Evolutionary conservation across 1,284 basidiomycete species (phyloP), one percentile per base, ranked within the genome.

Genomic region (Ustilago hordei): DNA sequence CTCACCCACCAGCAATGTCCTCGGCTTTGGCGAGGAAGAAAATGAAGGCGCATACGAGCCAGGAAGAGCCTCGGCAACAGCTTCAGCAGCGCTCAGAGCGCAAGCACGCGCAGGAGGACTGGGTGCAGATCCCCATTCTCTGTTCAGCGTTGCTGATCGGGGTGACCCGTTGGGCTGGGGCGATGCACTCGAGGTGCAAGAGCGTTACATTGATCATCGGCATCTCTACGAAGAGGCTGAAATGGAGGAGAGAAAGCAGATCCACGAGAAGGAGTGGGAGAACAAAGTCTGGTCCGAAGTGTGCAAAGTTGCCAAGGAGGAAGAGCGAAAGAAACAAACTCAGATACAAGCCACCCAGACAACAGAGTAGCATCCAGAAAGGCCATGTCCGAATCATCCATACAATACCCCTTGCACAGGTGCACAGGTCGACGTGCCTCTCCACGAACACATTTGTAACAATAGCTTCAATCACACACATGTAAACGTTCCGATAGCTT

Each of bases 101-200:
- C 69, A 72, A 11, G 38, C 58, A 28, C 58, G 57, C 19, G 41
- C 50, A 15, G 45, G 38, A 17, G 38, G 31, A 31, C 63, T 65
- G 34, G 82, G 76, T 11, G 80, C 80, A 8, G 72, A 75, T 41
- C 76, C 80, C 5, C 67, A 69, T 31, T 58, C 81, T 0, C 72
- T 83, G 17, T 83, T 84, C 59, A 73, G 70, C n/a, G 74, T 78
- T 2, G 79, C 78, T 9, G 82, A 82, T 59, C 62, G 68, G 13
- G 82, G 82, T 39, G 64, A 66, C 17, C 73, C 79, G 8, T 50
- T 69, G 6, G 81, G 81, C n/a, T 82, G 80, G 81, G 80, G 78
- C 28, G 64, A 74, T 39, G 75, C 78, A 28, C 55, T 68, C 19
- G 82, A 84, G 36, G 80, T 84, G 48, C 81, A 84, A 41, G 82